Evolutionary conservation across 1,284 basidiomycete species (phyloP).

Genomic region (Papiliotrema terrestris): DNA sequence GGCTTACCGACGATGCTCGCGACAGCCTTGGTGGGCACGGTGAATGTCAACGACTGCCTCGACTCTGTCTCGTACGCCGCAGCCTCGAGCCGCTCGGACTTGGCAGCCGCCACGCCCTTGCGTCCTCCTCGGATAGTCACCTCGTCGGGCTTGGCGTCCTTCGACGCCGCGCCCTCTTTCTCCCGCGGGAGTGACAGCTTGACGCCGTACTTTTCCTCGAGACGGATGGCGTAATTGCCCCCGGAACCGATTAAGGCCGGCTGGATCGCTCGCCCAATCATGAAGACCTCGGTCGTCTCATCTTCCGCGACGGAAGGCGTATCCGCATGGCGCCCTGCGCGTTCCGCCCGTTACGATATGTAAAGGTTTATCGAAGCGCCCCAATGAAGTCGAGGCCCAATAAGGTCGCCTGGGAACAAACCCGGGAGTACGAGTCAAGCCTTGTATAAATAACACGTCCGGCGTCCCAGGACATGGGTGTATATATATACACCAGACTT

Average conservation of each 20-base stretch:
- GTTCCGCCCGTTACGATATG: too few relatives aligned
- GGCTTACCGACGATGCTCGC: slow-evolving; percentile 86
- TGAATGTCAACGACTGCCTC: slow-evolving; percentile 73
- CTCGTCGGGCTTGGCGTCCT: slow-evolving; percentile 67
- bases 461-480: too few relatives aligned
- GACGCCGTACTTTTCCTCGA: slow-evolving; percentile 92
- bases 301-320: too few relatives aligned
- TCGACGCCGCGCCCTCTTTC: slow-evolving; percentile 40
- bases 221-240: slow-evolving; percentile 91
- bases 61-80: slow-evolving; percentile 91
- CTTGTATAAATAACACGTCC: too few relatives aligned
- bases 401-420: too few relatives aligned
- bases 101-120: slow-evolving; percentile 89
- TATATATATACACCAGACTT: too few relatives aligned
- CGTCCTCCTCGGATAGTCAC: slow-evolving; percentile 91
- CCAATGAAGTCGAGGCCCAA: too few relatives aligned
- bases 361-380: too few relatives aligned
- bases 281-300: slow-evolving; percentile 82
- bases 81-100: slow-evolving; percentile 82
- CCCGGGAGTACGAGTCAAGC: too few relatives aligned
- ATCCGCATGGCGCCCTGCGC: too few relatives aligned
- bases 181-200: slow-evolving; percentile 92
- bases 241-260: slow-evolving; percentile 88
- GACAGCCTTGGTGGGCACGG: slow-evolving; percentile 77
- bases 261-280: slow-evolving; percentile 84